Conservation (phyloP, 2,329 filamentous ascomycete genomes). For the Shiraia sp. region DNA sequence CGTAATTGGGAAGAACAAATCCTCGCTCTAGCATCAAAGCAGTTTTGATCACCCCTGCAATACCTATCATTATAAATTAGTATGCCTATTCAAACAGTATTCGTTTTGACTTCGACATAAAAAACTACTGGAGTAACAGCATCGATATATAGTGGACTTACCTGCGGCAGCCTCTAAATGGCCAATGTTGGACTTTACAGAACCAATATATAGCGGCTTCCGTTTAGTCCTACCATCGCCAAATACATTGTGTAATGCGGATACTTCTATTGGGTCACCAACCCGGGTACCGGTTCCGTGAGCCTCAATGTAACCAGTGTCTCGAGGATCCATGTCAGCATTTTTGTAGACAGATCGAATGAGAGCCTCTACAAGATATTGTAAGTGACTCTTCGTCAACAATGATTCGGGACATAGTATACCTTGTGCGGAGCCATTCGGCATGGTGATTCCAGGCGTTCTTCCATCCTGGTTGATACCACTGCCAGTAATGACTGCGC, state of each 20-base stretch:
- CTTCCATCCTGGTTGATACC: conserved; percentile 57
- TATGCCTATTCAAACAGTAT: not conserved
- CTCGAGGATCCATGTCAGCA: conserved; percentile 25
- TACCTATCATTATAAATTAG: not conserved
- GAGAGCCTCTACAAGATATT: conserved; percentile 12
- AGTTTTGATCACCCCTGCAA: conserved; percentile 40
- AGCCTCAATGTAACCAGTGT: conserved; percentile 35
- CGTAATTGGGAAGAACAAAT: conserved; percentile 43
- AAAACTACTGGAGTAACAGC: too few species aligned
- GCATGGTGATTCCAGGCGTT: conserved; percentile 62
- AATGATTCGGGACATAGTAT: not conserved
- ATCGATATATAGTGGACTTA: conserved; percentile 1
- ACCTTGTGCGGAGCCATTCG: conserved; percentile 57
- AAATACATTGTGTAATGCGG: conserved; percentile 28
- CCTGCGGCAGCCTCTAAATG: conserved; percentile 37
- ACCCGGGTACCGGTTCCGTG: conserved; percentile 61
- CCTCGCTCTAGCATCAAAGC: conserved; percentile 48
- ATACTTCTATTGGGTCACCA: conserved; percentile 37
- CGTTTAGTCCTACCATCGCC: conserved; percentile 19
- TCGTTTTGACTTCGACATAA: too few species aligned
- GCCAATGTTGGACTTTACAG: conserved; percentile 39
- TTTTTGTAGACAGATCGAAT: conserved; percentile 26
- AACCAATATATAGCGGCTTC: conserved; percentile 30
- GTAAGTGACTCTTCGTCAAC: not conserved
- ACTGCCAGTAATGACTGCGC: conserved; percentile 48